Base-by-base conservation (phyloP, 176 grass and related monocot species). In the Otatea glauca region DNA sequence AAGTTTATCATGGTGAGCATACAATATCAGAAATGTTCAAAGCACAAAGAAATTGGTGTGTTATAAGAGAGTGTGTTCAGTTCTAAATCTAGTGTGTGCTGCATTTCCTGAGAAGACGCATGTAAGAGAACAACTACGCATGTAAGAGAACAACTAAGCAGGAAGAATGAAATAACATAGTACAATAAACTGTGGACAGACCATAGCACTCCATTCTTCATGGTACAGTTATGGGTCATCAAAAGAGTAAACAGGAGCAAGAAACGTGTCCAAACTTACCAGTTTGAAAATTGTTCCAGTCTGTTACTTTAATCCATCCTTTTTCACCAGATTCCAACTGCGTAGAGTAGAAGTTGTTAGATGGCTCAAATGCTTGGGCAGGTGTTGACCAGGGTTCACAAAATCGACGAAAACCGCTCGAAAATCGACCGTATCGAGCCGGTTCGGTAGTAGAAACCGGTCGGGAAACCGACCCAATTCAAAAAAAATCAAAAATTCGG, bases 291-390 rank as follows among this genome's bases (percentile, higher is more conserved):
- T 39, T 89, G 23, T 77, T 85, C 96, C 96, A 99, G 14, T 91
- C 79, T 43, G 50, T 61, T 83, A 99, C 93, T 92, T 99, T 99
- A 25, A 86, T 73, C 96, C 96, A 99, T 37, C 55, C 88, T 64
- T 90, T 81, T 79, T 89, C 67, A 2, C 91, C 93, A 79, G 91
- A 96, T 62, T 96, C 91, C 65, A 86, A 87, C 93, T 99, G 91
- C 72, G 87, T 34, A 89, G 25, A 79, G 21, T 11, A 54, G 32
- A 61, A 37, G 0, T 65, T 24, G 42, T 90, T 42, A 81, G 62
- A 48, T 42, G 38, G 49, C 45, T 87, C 72, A 56, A 32, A 82
- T 82, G 51, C 14, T 80, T 50, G 51, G 50, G 16, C 25, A 27
- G 34, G 44, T 72, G 8, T 41, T 78, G 9, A 69, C 50, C 29